Base-by-base conservation (phyloP, 805 yeast genomes). In the Yamadazyma akitaensis region DNA sequence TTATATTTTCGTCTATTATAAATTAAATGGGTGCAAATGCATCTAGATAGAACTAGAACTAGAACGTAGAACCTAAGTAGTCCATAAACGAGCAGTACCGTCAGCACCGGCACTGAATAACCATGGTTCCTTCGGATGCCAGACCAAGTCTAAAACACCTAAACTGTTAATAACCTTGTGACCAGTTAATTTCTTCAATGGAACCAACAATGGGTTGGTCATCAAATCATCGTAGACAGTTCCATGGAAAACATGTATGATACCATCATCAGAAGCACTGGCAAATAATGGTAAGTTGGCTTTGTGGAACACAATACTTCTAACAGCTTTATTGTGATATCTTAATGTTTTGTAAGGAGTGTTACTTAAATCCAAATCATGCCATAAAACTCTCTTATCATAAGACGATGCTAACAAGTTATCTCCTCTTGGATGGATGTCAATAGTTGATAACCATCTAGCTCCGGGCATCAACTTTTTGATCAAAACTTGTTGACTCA, bases 71-170 rank as follows among this genome's bases (percentile, higher is more conserved):
- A 26, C 26, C 55, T 62, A 72, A n/a, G 96, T 88, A 24, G 99
- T 94, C 99, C 99, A 94, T 60, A 94, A 72, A 61, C 96, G 82
- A 5, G 97, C 98, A 36, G 89, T 82, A 50, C 96, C 89, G 68
- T 94, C 99, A 18, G 98, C 98, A 58, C 98, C 99, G 10, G 96
- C 88, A 62, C 94, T 84, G 65, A 94, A 90, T 61, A 94, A 75
- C 99, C 99, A 94, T 0, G 99, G 97, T 70, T 94, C 98, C 58
- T 84, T 82, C 54, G 98, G 98, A 75, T 94, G 99, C 99, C 99
- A 94, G 42, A 80, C 80, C 41, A 86, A 79, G 61, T 83, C 85
- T 61, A 94, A 75, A 13, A 94, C 96, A 61, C 99, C 99, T 47
- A 94, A 71, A 60, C 86, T 84, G 56, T 80, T 80, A 17, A 81